Evolutionary conservation across 2,329 filamentous ascomycete genomes (phyloP).

Genomic region (Amauroascus niger): DNA sequence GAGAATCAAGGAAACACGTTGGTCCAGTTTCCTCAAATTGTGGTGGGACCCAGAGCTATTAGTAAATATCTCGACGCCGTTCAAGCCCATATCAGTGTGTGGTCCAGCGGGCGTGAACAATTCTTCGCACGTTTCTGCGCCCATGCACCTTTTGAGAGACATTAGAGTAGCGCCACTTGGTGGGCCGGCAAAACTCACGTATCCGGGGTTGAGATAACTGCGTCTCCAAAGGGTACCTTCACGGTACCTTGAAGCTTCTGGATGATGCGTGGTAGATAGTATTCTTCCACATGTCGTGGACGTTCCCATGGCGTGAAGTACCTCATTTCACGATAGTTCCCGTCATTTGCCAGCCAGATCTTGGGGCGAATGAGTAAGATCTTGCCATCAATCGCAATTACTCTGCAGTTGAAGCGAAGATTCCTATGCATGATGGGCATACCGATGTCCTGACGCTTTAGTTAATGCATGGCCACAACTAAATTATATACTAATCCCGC

Average conservation of each 20-base stretch:
- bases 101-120: slow-evolving; percentile 49
- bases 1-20: slow-evolving; percentile 52
- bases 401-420: slow-evolving; percentile 53
- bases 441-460: slow-evolving; percentile 11
- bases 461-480: background rate
- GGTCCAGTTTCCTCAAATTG: slow-evolving; percentile 56
- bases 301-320: slow-evolving; percentile 55
- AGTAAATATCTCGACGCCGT: slow-evolving; percentile 60
- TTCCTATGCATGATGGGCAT: slow-evolving; percentile 50
- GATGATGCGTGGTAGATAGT: slow-evolving; percentile 51
- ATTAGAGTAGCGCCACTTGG: slow-evolving; percentile 19
- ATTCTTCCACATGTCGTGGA: slow-evolving; percentile 46
- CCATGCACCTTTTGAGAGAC: slow-evolving; percentile 35
- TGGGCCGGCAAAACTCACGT: slow-evolving; percentile 23
- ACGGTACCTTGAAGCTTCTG: slow-evolving; percentile 45
- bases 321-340: slow-evolving; percentile 42
- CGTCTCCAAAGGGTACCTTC: slow-evolving; percentile 57
- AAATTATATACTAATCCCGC: too few relatives aligned
- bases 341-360: slow-evolving; percentile 58
- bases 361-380: slow-evolving; percentile 60
- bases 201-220: slow-evolving; percentile 51
- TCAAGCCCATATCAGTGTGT: slow-evolving; percentile 49
- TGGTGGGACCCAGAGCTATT: slow-evolving; percentile 49
- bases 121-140: slow-evolving; percentile 42
- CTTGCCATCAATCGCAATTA: slow-evolving; percentile 54